Evolutionary conservation across 2,329 filamentous ascomycete species (phyloP).

Genomic region (Plenodomus biglobosus): DNA sequence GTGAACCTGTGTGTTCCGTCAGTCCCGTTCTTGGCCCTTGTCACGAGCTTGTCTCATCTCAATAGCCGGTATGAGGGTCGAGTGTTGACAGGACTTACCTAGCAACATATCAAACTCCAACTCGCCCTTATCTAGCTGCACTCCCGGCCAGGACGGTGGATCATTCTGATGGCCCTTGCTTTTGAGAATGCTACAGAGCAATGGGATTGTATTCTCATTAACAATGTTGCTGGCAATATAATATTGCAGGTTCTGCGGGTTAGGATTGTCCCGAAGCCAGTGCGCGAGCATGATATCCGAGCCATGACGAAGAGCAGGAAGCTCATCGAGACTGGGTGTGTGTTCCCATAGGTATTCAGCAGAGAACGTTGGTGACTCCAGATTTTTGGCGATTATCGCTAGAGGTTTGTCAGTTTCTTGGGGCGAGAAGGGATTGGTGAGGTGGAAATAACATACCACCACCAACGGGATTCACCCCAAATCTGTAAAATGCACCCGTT

Average conservation of each 20-base stretch:
- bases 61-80: too few species aligned
- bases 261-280: neutral
- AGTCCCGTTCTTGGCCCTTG: too few species aligned
- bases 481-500: conserved; percentile 5
- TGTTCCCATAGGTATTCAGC: neutral
- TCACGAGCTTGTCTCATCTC: too few species aligned
- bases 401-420: neutral
- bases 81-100: conserved; percentile 9
- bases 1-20: conserved; percentile 3
- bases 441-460: conserved; percentile 2
- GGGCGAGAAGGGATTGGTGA: too few species aligned
- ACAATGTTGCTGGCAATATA: conserved; percentile 7
- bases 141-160: conserved; percentile 16
- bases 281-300: conserved; percentile 3
- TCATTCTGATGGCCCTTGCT: neutral
- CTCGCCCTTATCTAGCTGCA: conserved; percentile 3
- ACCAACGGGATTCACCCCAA: conserved; percentile 6
- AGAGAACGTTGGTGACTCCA: neutral
- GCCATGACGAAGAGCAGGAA: neutral
- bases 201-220: conserved; percentile 2
- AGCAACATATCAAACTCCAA: conserved; percentile 13
- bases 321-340: neutral
- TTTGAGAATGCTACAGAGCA: conserved; percentile 10
- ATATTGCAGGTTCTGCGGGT: conserved; percentile 5
- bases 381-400: neutral